phyloP scores from a whole-genome alignment of 306 rosid genomes.

The Prunus salicina region DNA sequence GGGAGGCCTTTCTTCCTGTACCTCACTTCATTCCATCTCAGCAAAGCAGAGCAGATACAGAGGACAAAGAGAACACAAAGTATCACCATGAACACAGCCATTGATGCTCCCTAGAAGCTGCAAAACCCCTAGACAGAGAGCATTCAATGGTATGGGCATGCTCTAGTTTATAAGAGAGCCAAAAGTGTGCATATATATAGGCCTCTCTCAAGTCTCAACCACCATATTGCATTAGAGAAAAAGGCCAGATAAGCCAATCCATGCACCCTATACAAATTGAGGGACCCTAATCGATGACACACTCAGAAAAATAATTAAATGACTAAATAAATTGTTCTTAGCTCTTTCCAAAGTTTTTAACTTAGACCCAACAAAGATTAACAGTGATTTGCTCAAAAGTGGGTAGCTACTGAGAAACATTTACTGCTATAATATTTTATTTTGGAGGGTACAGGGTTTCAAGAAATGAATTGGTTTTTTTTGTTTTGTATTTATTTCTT shows the following conservation, averaged over 20 bases:
- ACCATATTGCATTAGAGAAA: slow-evolving; percentile 28
- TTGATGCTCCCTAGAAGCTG: slow-evolving; percentile 43
- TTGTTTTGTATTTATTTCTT: not conserved
- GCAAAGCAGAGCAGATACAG: slow-evolving; percentile 84
- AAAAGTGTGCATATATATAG: slow-evolving; percentile 50
- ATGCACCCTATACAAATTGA: slow-evolving; percentile 43
- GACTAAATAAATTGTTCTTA: slow-evolving; percentile 9
- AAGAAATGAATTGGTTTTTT: not conserved
- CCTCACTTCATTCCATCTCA: slow-evolving; percentile 81
- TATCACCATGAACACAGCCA: slow-evolving; percentile 57
- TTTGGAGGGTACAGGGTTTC: not conserved
- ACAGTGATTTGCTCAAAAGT: slow-evolving; percentile 10
- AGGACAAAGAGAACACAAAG: slow-evolving; percentile 45
- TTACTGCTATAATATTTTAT: slow-evolving; percentile 10
- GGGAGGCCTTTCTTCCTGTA: slow-evolving; percentile 86
- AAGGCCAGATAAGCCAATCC: slow-evolving; percentile 53
- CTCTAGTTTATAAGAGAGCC: slow-evolving; percentile 32
- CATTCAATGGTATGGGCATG: slow-evolving; percentile 33
- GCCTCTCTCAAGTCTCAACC: slow-evolving; percentile 39
- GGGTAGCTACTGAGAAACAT: slow-evolving; percentile 34
- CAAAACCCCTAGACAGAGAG: slow-evolving; percentile 26
- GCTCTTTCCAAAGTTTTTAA: not conserved
- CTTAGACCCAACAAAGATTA: slow-evolving; percentile 8
- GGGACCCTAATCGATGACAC: slow-evolving; percentile 51
- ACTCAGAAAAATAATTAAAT: slow-evolving; percentile 10